Conservation (phyloP, 768 basidiomycete species). For the Suillus alpinus region DNA sequence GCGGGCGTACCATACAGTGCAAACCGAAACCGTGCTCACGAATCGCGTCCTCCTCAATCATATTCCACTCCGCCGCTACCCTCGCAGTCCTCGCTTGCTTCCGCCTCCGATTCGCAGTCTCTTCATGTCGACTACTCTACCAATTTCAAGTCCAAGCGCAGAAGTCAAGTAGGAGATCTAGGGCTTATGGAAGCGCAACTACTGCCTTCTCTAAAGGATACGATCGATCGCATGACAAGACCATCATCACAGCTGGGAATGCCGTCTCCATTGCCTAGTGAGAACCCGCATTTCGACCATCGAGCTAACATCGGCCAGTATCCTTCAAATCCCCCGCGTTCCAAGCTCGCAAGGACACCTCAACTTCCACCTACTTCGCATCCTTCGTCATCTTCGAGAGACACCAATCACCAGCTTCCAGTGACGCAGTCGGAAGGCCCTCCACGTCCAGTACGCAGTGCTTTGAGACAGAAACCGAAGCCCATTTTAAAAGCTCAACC, state of each 20-base stretch:
- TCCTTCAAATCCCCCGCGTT: neutral
- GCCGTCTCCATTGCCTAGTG: conserved; percentile 11
- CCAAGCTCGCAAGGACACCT: conserved; percentile 4
- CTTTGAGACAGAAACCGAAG: neutral
- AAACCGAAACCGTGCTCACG: conserved; percentile 1
- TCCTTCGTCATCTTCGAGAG: neutral
- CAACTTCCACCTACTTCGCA: neutral
- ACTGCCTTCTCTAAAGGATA: conserved; percentile 68
- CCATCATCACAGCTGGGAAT: conserved; percentile 35
- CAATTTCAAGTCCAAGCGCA: conserved; percentile 18
- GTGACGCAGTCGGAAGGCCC: neutral
- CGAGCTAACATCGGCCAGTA: neutral
- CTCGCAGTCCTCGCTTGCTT: conserved; percentile 6
- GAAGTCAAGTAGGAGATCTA: conserved; percentile 48
- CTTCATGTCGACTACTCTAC: neutral
- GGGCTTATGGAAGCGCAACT: conserved; percentile 63
- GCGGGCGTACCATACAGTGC: conserved; percentile 34
- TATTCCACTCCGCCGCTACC: conserved; percentile 3
- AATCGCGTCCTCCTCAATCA: neutral
- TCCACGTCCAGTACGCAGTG: neutral
- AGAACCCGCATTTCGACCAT: conserved; percentile 3
- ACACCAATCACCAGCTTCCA: neutral
- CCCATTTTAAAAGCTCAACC: neutral
- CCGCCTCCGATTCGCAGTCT: conserved; percentile 15
- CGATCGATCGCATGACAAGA: conserved; percentile 71